Conservation (phyloP, 352 stramenopile species). For the Phytophthora meadii region DNA sequence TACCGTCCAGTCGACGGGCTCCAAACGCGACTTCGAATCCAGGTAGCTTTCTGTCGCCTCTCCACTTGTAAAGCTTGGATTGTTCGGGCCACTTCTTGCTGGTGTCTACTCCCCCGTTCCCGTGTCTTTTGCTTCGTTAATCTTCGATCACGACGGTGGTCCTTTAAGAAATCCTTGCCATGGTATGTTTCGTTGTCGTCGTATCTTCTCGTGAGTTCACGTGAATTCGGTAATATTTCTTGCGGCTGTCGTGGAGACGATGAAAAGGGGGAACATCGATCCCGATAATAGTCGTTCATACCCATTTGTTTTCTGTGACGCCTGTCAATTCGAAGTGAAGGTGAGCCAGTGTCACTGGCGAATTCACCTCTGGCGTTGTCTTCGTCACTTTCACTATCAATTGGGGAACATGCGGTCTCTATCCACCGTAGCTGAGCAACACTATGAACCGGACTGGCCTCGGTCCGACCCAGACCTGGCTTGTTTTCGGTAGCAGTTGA, state of each 20-base stretch:
- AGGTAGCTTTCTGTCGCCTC: constrained; percentile 41
- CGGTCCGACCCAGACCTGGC: neutral
- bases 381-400: neutral
- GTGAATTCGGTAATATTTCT: neutral
- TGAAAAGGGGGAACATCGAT: neutral
- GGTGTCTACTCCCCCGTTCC: constrained; percentile 2
- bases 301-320: neutral
- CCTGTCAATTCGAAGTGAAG: neutral
- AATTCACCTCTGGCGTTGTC: neutral
- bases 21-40: constrained; percentile 28
- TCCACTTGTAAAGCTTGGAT: constrained; percentile 49
- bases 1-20: constrained; percentile 1
- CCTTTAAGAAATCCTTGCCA: neutral
- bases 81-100: constrained; percentile 25
- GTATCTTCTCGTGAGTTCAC: neutral
- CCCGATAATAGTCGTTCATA: neutral
- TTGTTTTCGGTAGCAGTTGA: neutral
- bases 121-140: neutral
- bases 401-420: neutral
- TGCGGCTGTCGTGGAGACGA: neutral
- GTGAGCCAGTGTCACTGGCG: neutral
- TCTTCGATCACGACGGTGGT: neutral
- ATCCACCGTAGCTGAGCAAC: neutral
- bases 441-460: neutral
- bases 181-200: neutral